Base-by-base conservation (phyloP, 2,329 filamentous ascomycete species). In the Ophiostoma novo-ulmi region DNA sequence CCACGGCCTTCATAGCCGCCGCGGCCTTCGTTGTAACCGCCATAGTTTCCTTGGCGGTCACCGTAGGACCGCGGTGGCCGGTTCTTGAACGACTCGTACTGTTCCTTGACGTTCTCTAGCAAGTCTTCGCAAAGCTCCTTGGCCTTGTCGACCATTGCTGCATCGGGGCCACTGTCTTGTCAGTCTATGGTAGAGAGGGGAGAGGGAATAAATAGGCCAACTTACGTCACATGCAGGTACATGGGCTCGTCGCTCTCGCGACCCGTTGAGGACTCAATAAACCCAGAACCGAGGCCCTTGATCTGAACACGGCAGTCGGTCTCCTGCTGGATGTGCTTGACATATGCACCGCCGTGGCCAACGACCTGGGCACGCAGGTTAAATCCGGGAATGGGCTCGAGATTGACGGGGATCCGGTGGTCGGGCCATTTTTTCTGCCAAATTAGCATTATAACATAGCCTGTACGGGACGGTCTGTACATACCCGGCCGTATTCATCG, bases 321-420 rank as follows among this genome's bases (percentile, higher is more conserved):
- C 80, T 97, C 93, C 78, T 94, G 89, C 80, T 98, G 95, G 74
- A 99, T 98, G 78, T 97, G 94, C 81, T 99, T 99, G 73, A 99
- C 95, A 78, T 98, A 97, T 63, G 92, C 91, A 72, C 95, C 95
- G 41, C 93, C 93, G 75, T 94, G 91, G 68, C 95, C 95, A 70
- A 99, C 95, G 66, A 99, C 94, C 78, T 98, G 94, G 69, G 95
- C 95, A 74, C 95, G 91, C 67, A 99, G 84, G 78, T 99, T 99
- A 82, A 99, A 99, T 26, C 95, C 95, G 35, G 90, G 92, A 69
- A 98, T 88, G 0, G 94, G 92, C 75, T 98, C 95, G 71, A 99
- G 88, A 73, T 89, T 88, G 75, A 99, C 94, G 1, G 93, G 90
- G 68, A 99, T 97, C 76, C 91, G 93, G 81, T 97, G 93, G 78